Base-by-base conservation (phyloP, 2,329 filamentous ascomycete genomes). In the Chaetomium sp. region DNA sequence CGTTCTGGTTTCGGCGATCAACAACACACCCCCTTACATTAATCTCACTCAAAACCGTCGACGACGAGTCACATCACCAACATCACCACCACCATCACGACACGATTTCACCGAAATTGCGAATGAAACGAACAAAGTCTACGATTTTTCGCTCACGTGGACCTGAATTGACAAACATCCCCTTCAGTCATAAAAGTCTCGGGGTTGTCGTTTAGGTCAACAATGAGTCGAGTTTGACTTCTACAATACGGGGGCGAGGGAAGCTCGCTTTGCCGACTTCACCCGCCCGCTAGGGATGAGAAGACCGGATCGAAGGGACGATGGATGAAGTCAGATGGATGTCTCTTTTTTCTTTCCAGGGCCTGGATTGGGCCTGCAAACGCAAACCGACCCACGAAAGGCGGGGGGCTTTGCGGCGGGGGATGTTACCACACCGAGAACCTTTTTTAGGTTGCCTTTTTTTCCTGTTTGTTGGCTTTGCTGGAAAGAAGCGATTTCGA, bases 1-100 rank as follows among this genome's bases (percentile, higher is more conserved):
- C 40, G 56, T 58, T 58, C 52, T 35, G 56, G 56, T 36, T 38
- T 11, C 46, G 36, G 19, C 37, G n/a, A 11, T 35, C 11, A 33
- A 10, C 34, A n/a, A n/a, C 49, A 14, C 42, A 36, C 37, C 42
- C 36, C 12, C 19, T 44, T 42, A 47, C 41, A 12, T 10, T 14
- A 19, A 37, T 48, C 43, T 51, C 48, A 35, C 47, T 38, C 51
- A 43, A 40, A 49, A 14, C 37, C 8, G n/a, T 12, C 51, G 11
- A 49, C 33, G 19, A 27, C 19, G 19, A 27, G 42, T 40, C 27
- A 51, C 35, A 33, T 11, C 47, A 49, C 44, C 45, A 33, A 14
- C 44, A 5, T 34, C 38, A 7, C 33, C 32, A 37, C 36, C 14
- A 55, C 32, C 53, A 54, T 3, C 38, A 44, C 38, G 48, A 38